phyloP scores from a whole-genome alignment of 1,284 basidiomycete species.

The Violaceomyces palustris region DNA sequence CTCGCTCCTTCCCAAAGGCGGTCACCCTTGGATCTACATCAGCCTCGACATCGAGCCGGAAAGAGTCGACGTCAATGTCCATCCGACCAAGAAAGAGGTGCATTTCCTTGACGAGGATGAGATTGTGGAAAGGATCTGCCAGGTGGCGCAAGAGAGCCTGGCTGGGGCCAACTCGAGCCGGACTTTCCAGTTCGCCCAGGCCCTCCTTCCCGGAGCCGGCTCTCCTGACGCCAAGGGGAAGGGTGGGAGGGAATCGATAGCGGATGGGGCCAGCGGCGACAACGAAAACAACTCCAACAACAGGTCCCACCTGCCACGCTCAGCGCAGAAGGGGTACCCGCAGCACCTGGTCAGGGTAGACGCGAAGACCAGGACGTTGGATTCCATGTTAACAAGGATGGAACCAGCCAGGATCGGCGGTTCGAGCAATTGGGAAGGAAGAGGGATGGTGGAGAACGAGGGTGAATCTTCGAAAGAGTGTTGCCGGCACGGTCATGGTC shows the following conservation, averaged over 20 bases:
- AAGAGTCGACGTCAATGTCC: conserved; percentile 93
- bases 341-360: conserved; percentile 92
- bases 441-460: no score
- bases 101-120: conserved; percentile 89
- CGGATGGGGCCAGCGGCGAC: no score
- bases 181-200: conserved; percentile 35
- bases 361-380: conserved; percentile 76
- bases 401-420: conserved; percentile 51
- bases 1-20: conserved; percentile 81
- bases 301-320: conserved; percentile 8
- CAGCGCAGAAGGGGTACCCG: conserved; percentile 55
- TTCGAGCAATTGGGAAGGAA: not conserved
- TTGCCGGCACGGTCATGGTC: no score
- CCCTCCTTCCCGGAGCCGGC: conserved; percentile 8
- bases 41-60: conserved; percentile 79
- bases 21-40: conserved; percentile 85
- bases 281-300: no score
- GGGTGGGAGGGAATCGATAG: no score
- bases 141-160: conserved; percentile 18
- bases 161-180: conserved; percentile 42
- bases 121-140: conserved; percentile 74
- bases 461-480: no score
- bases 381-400: conserved; percentile 68
- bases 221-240: no score
- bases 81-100: conserved; percentile 95